These are phyloP conservation scores for Periconia digitata DNA, from an alignment of 2,329 filamentous ascomycete species.

Conservation along the genomic window DNA sequence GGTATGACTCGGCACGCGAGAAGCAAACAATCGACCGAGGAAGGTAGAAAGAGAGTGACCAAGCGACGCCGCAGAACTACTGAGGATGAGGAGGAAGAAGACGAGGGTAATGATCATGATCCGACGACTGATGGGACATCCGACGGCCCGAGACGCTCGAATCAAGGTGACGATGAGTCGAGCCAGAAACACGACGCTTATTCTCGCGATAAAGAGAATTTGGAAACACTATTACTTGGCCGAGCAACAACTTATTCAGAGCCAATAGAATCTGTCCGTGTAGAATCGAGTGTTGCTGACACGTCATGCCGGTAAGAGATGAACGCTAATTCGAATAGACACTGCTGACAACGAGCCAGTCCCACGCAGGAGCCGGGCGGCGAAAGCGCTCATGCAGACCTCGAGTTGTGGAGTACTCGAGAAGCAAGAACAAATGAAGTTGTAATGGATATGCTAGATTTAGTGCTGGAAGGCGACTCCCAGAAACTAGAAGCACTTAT, in stretches of 20 bases:
- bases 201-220: constrained; percentile 1
- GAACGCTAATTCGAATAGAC: not conserved
- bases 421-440: constrained; percentile 10
- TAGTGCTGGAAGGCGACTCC: constrained; percentile 26
- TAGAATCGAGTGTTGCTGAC: not conserved
- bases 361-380: constrained; percentile 1
- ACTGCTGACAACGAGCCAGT: constrained; percentile 1
- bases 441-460: constrained; percentile 31
- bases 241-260: constrained; percentile 1
- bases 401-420: constrained; percentile 20
- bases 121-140: not conserved
- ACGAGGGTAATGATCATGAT: constrained; percentile 4
- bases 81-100: constrained; percentile 6
- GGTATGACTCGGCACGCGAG: constrained; percentile 22
- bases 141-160: not conserved
- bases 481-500: constrained; percentile 29
- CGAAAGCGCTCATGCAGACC: not conserved
- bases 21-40: constrained; percentile 4
- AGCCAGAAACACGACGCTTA: not conserved
- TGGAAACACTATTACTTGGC: constrained; percentile 6
- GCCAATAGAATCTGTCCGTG: not conserved
- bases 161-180: not conserved
- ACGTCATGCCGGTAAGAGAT: constrained; percentile 8
- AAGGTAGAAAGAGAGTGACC: constrained; percentile 5
- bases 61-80: not conserved